A percentile compares a stretch with the other conserved stretches of the same genome.
Evolutionary conservation across 2,329 filamentous ascomycete species (phyloP).

Genomic region (Ustilaginoidea virens): DNA sequence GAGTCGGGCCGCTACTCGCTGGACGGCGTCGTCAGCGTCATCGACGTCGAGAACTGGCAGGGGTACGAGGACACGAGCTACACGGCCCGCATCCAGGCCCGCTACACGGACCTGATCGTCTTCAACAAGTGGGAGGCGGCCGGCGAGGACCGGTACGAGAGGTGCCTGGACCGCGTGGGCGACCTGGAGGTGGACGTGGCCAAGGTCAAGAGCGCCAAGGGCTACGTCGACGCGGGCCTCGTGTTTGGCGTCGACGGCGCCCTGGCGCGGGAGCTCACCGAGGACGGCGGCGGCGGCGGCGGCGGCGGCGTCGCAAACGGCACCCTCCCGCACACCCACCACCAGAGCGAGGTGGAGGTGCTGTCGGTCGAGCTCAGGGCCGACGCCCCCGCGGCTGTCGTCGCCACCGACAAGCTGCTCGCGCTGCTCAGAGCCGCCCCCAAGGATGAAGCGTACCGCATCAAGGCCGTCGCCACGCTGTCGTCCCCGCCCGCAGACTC

Average conservation of each 20-base stretch:
- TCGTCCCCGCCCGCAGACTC: slow-evolving; percentile 32
- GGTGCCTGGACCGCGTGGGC: slow-evolving; percentile 62
- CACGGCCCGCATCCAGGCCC: slow-evolving; percentile 75
- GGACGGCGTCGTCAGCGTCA: slow-evolving; percentile 77
- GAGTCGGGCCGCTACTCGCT: slow-evolving; percentile 56
- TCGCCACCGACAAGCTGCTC: slow-evolving; percentile 47
- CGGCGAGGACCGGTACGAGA: slow-evolving; percentile 58
- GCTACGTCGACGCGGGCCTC: slow-evolving; percentile 61
- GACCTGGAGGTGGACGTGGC: slow-evolving; percentile 69
- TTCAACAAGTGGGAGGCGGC: slow-evolving; percentile 86
- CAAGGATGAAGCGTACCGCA: slow-evolving; percentile 90
- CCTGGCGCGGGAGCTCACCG: slow-evolving; percentile 42
- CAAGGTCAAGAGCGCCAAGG: slow-evolving; percentile 72
- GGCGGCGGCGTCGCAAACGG: slow-evolving; percentile 18
- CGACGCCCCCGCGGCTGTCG: slow-evolving; percentile 17
- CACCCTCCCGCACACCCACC: no score
- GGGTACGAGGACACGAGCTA: slow-evolving; percentile 86
- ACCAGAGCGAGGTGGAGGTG: slow-evolving; percentile 86
- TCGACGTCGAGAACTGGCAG: slow-evolving; percentile 90
- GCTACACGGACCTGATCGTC: slow-evolving; percentile 79
- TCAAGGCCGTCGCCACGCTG: slow-evolving; percentile 55
- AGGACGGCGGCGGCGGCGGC: slow-evolving; percentile 17
- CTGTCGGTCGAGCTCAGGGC: slow-evolving; percentile 59
- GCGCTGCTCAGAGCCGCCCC: slow-evolving; percentile 56
- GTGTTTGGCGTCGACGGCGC: slow-evolving; percentile 81